Evolutionary conservation across 345 rosid species (phyloP), one percentile per base, ranked within the genome.

Genomic region (Citrus cavaleriei): DNA sequence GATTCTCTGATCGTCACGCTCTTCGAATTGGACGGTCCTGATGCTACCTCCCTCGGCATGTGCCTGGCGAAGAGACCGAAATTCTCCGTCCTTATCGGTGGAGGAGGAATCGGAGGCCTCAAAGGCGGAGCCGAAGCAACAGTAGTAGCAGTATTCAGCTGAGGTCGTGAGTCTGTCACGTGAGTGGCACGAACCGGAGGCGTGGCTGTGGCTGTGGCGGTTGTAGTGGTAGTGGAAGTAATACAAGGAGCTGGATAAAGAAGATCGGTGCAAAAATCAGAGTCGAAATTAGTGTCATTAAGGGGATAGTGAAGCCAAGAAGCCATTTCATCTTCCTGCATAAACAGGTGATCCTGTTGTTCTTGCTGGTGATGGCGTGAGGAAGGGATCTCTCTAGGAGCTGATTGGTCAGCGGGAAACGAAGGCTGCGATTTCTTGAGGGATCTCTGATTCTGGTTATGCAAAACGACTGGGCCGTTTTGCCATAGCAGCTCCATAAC

Each of bases 401-500:
- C 37, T 6, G 84, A 49, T 38, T 83, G 79, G 21, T 60, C 75
- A 5, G 70, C 67, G 0, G 76, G 80, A 0, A 46, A 1, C 1
- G 18, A 42, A 22, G 79, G 75, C n/a, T 83, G 59, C 10, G 84
- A 72, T 78, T 87, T 93, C 87, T 89, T 91, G 38, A 27, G 64
- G 32, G 87, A 77, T 77, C 86, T 85, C 66, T 80, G 91, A 12
- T 86, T 87, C 59, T 91, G 99, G 75, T 85, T 89, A 10, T 92
- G 97, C 83, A 85, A 46, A 70, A 93, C 91, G 0, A 92, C 95
- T 63, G 85, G 99, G 34, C 99, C 99, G 85, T 96, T 90, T 22
- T 91, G 91, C 99, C 99, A 96, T 38, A 92, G 81, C 42, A 96
- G 88, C 91, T 95, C 99, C 99, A 89, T 89, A 71, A 93, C 83